These are phyloP conservation scores for Mucor circinelloides DNA, from an alignment of 371 early-diverging fungal species.

Conservation along the genomic window DNA sequence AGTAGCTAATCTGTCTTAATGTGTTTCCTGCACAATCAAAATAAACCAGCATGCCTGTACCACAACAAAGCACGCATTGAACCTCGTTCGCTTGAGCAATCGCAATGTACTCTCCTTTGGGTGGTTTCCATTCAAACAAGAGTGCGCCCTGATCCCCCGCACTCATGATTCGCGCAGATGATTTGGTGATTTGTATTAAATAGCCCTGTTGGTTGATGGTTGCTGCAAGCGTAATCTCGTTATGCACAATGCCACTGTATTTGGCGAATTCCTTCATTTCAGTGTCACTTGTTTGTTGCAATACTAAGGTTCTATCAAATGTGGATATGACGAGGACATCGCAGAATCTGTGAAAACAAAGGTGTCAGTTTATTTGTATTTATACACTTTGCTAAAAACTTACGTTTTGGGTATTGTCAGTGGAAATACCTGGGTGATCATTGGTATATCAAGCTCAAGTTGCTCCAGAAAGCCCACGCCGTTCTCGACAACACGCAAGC, in stretches of 20 bases:
- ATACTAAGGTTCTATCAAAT: slow-evolving; percentile 28
- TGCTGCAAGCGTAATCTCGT: slow-evolving; percentile 32
- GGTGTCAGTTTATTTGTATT: background rate
- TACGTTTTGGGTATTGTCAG: slow-evolving; percentile 1
- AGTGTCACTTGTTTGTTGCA: background rate
- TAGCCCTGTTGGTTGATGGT: slow-evolving; percentile 15
- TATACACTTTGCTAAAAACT: background rate
- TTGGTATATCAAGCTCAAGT: slow-evolving; percentile 58
- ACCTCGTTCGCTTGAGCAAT: slow-evolving; percentile 55
- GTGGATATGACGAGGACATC: slow-evolving; percentile 59
- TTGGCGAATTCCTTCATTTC: slow-evolving; percentile 1
- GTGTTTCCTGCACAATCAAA: slow-evolving; percentile 52
- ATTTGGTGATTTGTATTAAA: slow-evolving; percentile 61
- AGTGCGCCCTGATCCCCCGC: slow-evolving; percentile 15
- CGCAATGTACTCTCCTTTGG: slow-evolving; percentile 45
- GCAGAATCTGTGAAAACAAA: background rate
- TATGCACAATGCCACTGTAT: slow-evolving; percentile 23
- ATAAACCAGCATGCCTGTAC: slow-evolving; percentile 55
- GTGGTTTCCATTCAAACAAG: slow-evolving; percentile 56
- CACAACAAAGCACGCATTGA: slow-evolving; percentile 63
- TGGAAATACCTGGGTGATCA: slow-evolving; percentile 43
- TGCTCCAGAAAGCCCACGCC: slow-evolving; percentile 84
- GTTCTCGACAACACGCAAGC: slow-evolving; percentile 81
- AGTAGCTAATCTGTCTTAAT: slow-evolving; percentile 40
- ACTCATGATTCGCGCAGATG: slow-evolving; percentile 52